A percentile compares a stretch with the other conserved stretches of the same genome.
phyloP scores from a whole-genome alignment of 495 filamentous ascomycete genomes.

The Pseudomonodictys pantanalensis region DNA sequence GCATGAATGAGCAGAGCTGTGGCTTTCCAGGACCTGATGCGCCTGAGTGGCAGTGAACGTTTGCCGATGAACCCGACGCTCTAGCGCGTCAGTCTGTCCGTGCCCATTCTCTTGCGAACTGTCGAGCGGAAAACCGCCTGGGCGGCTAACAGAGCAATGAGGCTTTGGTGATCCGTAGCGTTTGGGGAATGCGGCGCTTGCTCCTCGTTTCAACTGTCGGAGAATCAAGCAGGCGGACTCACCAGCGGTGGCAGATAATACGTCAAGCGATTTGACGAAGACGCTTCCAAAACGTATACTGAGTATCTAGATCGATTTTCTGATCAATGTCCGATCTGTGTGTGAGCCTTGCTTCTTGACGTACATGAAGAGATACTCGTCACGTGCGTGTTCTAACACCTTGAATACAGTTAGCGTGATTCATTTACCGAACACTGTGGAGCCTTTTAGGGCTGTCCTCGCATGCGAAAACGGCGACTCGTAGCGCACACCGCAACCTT shows the following conservation, averaged over 20 bases:
- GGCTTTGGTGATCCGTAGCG: constrained; percentile 25
- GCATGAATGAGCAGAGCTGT: no score
- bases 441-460: no score
- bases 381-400: constrained; percentile 42
- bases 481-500: constrained; percentile 10
- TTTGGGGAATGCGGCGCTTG: constrained; percentile 24
- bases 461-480: not conserved
- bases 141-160: constrained; percentile 6
- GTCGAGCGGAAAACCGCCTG: not conserved
- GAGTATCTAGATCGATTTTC: constrained; percentile 37
- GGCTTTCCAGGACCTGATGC: not conserved
- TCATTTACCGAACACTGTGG: no score
- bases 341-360: constrained; percentile 8
- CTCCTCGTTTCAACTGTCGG: constrained; percentile 17
- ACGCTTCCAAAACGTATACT: constrained; percentile 43
- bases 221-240: constrained; percentile 32
- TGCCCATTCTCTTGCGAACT: no score
- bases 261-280: constrained; percentile 42
- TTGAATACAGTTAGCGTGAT: constrained; percentile 22
- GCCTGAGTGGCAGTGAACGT: not conserved
- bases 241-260: constrained; percentile 45
- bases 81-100: no score
- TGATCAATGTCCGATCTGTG: constrained; percentile 25
- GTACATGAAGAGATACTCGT: constrained; percentile 44
- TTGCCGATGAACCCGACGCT: no score